Evolutionary conservation across 2,329 filamentous ascomycete species (phyloP), one percentile per base, ranked within the genome.

Genomic region (Exophiala xenobiotica): DNA sequence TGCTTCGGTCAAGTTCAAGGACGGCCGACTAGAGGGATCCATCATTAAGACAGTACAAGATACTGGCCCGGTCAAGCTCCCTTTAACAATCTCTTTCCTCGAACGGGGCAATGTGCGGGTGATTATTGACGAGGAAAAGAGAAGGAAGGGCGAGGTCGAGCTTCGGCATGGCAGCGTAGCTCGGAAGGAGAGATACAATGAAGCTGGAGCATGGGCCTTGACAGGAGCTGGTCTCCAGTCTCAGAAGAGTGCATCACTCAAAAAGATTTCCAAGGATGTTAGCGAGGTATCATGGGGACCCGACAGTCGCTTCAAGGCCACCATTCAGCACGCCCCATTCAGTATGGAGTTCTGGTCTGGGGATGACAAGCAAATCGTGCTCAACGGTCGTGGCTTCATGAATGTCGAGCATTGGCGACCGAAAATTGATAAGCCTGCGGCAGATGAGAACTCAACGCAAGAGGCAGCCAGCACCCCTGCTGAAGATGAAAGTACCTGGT

Each of bases 371-470:
- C 90, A 97, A 55, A 78, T 99, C 69, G 88, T 86, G 65, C 78
- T 99, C 70, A 99, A 99, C 65, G 85, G 91, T 61, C 83, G 86
- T n/a, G 92, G 92, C 1, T 74, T 95, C 57, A 68, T 99, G 69
- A 99, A 97, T 65, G 72, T 97, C 68, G 93, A 99, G 69, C 93
- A 99, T 67, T 99, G 93, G 93, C 79, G 93, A 54, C 79, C 86
- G 37, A 95, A 96, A 78, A 72, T 90, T 12, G 91, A 96, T 48
- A 61, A 63, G 51, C 68, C 70, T 49, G 68, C 72, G 41, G 70
- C 67, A 3, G 69, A 74, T 51, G 68, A 74, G 40, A 73, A 76
- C 43, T 64, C 62, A 22, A 62, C 64, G 7, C 66, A 74, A 44
- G 68, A 74, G 20, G 68, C 72, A 29, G 61, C 64, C 27, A 56